Base-by-base conservation (phyloP, 2,329 filamentous ascomycete species). In the Alternaria tenuissima region DNA sequence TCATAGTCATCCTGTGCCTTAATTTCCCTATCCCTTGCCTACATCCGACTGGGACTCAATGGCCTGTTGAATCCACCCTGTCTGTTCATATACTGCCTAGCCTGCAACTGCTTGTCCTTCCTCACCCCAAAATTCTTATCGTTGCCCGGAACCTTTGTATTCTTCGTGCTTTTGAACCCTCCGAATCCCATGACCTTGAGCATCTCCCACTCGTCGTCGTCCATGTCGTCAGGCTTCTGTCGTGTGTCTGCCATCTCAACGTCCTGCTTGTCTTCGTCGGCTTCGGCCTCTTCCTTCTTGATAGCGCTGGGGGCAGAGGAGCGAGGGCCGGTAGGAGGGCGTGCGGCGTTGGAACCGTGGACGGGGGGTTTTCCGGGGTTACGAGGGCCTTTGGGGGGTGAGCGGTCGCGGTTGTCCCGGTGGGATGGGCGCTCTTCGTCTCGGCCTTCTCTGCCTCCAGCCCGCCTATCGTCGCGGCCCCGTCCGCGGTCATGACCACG, bases 61-160 rank as follows among this genome's bases (percentile, higher is more conserved):
- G 91, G 91, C 70, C 91, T 81, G 76, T 94, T 95, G 82, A 95
- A 95, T 6, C 91, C 91, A 57, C 91, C 91, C 52, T 88, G 84
- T 57, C 91, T 86, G 75, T 95, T 95, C 88, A 99, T 99, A 80
- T 99, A 99, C 86, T 99, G 95, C 69, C 95, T 86, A 75, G 97
- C 98, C 83, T 96, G 88, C 14, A 90, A 91, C 87, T 93, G 94
- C 88, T 97, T 97, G 81, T 95, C 93, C 84, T 95, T 97, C 68
- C 90, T 84, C 53, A 97, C 88, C 0, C 84, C 92, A 56, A 91
- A 94, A 42, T 90, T 88, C 74, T 93, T 79, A 51, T 84, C 88
- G 76, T 99, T 99, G 2, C 95, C 95, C 0, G 87, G 85, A 1
- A 99, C 89, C 76, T 97, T 96, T 55, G 91, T 93, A 61, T 91